Conservation (phyloP, 768 basidiomycete genomes). For the Tricholomella constricta region DNA sequence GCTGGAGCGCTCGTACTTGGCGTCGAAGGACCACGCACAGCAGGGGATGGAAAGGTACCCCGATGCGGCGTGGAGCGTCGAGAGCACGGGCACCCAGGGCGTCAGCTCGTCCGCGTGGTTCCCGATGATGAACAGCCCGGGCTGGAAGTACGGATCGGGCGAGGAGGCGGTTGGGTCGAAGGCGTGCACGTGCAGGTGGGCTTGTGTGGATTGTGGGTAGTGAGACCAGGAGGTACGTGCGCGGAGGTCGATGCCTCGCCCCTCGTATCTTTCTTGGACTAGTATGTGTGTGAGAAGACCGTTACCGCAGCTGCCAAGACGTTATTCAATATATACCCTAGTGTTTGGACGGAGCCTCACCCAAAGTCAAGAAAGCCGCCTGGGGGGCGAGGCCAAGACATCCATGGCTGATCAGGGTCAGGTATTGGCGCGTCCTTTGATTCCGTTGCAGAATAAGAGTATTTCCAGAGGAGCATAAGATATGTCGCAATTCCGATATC, state of each 20-base stretch:
- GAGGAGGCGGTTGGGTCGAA: conserved; percentile 59
- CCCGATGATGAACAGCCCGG: conserved; percentile 77
- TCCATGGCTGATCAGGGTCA: conserved; percentile 53
- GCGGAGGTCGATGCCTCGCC: conserved; percentile 85
- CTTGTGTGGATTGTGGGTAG: conserved; percentile 67
- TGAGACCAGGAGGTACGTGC: conserved; percentile 81
- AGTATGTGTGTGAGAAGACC: conserved; percentile 91
- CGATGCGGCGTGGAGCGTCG: conserved; percentile 58
- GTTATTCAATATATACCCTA: neutral
- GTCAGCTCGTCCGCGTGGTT: conserved; percentile 98
- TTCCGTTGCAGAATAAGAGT: conserved; percentile 45
- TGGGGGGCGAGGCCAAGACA: conserved; percentile 73
- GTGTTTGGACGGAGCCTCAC: conserved; percentile 35
- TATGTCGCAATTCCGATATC: conserved; percentile 96
- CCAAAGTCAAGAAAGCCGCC: conserved; percentile 92
- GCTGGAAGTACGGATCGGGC: conserved; percentile 31
- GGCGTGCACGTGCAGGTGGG: conserved; percentile 62
- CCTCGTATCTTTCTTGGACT: conserved; percentile 77
- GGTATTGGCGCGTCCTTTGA: neutral
- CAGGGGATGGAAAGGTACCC: conserved; percentile 89
- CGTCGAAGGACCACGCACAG: conserved; percentile 84
- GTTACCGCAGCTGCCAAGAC: conserved; percentile 74
- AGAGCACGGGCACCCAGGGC: conserved; percentile 88
- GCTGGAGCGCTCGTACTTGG: conserved; percentile 56
- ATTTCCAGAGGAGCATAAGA: conserved; percentile 89